phyloP scores from a whole-genome alignment of 306 rosid genomes.

The Elaeagnus macrophylla region DNA sequence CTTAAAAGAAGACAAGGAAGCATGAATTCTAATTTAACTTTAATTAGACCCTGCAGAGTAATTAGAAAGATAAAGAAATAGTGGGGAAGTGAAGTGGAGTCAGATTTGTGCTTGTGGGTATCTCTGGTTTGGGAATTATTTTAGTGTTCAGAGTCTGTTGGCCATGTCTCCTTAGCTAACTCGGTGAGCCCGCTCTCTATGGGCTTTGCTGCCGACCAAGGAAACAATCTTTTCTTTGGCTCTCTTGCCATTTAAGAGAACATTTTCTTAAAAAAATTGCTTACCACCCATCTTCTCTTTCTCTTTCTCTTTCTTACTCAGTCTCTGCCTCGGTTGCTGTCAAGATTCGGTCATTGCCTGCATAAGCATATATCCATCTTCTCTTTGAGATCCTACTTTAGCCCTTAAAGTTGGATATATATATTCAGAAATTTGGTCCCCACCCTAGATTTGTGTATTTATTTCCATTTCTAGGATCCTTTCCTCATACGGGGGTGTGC shows the following conservation, averaged over 20 bases:
- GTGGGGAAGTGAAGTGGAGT: constrained; percentile 71
- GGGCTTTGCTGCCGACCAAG: constrained; percentile 98
- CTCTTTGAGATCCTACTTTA: constrained; percentile 37
- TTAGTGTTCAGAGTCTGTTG: constrained; percentile 70
- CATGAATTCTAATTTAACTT: constrained; percentile 34
- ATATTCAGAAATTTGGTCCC: constrained; percentile 38
- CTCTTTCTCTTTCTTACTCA: constrained; percentile 47
- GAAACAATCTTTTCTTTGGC: constrained; percentile 72
- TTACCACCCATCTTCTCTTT: constrained; percentile 27
- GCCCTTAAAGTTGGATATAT: constrained; percentile 36
- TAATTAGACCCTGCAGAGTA: constrained; percentile 39
- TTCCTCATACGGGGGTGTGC: constrained; percentile 11
- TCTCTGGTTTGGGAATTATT: constrained; percentile 50
- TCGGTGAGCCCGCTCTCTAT: constrained; percentile 72
- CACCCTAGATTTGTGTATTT: constrained; percentile 15
- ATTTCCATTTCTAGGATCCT: constrained; percentile 28
- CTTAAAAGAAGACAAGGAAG: constrained; percentile 28
- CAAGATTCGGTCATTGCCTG: constrained; percentile 56
- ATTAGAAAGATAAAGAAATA: constrained; percentile 48
- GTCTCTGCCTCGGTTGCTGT: constrained; percentile 59
- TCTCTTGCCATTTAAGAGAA: constrained; percentile 76
- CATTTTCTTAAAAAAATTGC: constrained; percentile 50
- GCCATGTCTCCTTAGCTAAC: constrained; percentile 75
- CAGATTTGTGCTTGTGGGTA: constrained; percentile 69
- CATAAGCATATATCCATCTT: constrained; percentile 29